These are phyloP conservation scores for Hypomontagnella monticulosa DNA, from an alignment of 495 filamentous ascomycete species.

Conservation along the genomic window DNA sequence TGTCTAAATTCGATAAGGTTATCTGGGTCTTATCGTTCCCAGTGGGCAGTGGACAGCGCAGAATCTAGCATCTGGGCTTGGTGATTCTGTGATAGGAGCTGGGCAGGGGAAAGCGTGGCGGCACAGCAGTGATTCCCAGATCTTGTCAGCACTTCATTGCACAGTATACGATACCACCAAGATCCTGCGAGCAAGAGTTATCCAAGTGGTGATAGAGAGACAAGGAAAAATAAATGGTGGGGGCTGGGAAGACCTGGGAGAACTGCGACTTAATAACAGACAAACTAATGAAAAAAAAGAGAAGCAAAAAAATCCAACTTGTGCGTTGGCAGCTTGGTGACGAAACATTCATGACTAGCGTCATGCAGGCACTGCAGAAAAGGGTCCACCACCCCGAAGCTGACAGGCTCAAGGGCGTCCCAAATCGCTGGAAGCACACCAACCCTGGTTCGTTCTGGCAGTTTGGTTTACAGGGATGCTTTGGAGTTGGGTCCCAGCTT, in stretches of 20 bases:
- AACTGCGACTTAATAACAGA: not conserved
- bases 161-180: conserved; percentile 15
- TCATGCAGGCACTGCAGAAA: conserved; percentile 38
- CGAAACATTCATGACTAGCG: conserved; percentile 39
- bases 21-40: conserved; percentile 1
- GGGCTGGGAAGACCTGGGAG: conserved; percentile 13
- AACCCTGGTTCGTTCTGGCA: conserved; percentile 4
- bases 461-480: conserved; percentile 8
- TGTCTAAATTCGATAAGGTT: conserved; percentile 14
- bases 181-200: conserved; percentile 5
- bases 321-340: conserved; percentile 41
- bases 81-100: not conserved
- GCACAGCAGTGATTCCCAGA: conserved; percentile 5
- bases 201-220: not conserved
- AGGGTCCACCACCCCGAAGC: conserved; percentile 12
- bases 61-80: conserved; percentile 2
- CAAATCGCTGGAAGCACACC: conserved; percentile 36
- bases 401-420: conserved; percentile 31
- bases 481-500: conserved; percentile 20
- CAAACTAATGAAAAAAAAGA: not conserved
- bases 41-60: conserved; percentile 18
- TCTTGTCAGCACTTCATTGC: conserved; percentile 18
- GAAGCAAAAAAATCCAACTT: conserved; percentile 14
- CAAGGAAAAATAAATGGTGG: conserved; percentile 13
- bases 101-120: not conserved